Base-by-base conservation (phyloP, 768 basidiomycete genomes). In the Boletus tomentosulus region DNA sequence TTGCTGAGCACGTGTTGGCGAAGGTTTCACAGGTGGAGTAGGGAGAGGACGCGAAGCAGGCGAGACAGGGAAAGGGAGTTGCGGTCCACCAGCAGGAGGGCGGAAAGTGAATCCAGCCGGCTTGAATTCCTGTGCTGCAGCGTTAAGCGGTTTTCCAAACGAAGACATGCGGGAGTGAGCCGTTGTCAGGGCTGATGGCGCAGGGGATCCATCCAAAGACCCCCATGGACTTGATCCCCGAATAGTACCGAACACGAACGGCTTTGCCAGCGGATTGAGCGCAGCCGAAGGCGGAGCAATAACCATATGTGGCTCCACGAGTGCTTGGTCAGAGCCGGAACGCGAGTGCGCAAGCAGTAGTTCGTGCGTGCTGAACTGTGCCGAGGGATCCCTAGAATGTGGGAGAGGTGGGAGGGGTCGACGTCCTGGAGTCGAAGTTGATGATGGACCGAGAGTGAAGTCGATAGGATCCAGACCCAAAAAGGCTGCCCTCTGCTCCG, bases 201-300 rank as follows among this genome's bases (percentile, higher is more conserved):
- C 69, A 57, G 48, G 60, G 57, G 35, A 24, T 44, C 60, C 43
- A 51, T 66, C 67, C 51, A 66, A 53, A 6, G 71, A 68, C 22
- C 65, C 65, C 56, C 68, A 71, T 15, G 74, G 73, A 31, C 64
- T 69, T 35, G 72, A 73, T 22, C 60, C 63, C 53, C 67, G 71
- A 38, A 62, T 67, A 33, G 71, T 56, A 50, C 87, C 88, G 66
- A 92, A 92, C 9, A 91, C 84, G 59, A 93, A 93, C 0, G 91
- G 89, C 64, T 89, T 89, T 6, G 91, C 91, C 47, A 81, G 76
- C 0, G 91, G 91, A 65, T 93, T 93, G 46, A 91, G 77, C 3
- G 78, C 39, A 54, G 54, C 57, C 46, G 58, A 50, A 61, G 58
- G 59, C 47, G 57, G 55, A 6, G 50, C 58, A 47, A 60, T 56